phyloP scores from a whole-genome alignment of 169 alveolate species.

The Plasmodium gaboni region DNA sequence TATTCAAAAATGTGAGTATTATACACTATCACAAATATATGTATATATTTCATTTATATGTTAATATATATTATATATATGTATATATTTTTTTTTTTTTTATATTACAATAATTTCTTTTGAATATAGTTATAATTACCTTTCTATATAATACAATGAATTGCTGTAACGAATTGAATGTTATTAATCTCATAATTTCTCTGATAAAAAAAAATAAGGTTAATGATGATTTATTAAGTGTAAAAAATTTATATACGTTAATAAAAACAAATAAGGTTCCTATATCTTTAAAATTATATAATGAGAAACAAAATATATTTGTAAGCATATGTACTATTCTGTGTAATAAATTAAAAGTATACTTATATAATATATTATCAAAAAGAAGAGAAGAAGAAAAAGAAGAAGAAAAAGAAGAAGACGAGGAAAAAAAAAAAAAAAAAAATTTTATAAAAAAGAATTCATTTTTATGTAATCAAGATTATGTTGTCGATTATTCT shows the following conservation, averaged over 20 bases:
- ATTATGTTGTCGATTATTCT: constrained; percentile 8
- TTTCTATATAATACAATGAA: constrained; percentile 1
- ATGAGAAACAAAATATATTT: constrained; percentile 29
- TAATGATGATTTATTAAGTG: constrained; percentile 13
- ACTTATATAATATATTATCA: neutral
- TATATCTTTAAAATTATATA: neutral
- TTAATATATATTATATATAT: too few species aligned
- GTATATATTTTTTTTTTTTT: neutral
- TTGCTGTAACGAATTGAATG: neutral
- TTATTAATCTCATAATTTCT: neutral
- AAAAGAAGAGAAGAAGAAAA: too few species aligned
- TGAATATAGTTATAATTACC: neutral
- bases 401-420: too few species aligned
- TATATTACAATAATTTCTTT: neutral
- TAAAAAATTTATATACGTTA: constrained; percentile 28
- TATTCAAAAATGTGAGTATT: too few species aligned
- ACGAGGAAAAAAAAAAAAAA: too few species aligned
- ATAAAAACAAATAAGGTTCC: constrained; percentile 17
- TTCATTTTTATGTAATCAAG: neutral
- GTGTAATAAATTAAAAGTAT: constrained; percentile 36
- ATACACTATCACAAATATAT: too few species aligned
- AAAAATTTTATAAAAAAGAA: neutral
- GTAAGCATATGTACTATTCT: constrained; percentile 15
- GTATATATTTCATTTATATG: too few species aligned
- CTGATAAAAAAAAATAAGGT: constrained; percentile 28